Evolutionary conservation across 2,329 filamentous ascomycete genomes (phyloP).

Genomic region (Mycosphaerella sp.): DNA sequence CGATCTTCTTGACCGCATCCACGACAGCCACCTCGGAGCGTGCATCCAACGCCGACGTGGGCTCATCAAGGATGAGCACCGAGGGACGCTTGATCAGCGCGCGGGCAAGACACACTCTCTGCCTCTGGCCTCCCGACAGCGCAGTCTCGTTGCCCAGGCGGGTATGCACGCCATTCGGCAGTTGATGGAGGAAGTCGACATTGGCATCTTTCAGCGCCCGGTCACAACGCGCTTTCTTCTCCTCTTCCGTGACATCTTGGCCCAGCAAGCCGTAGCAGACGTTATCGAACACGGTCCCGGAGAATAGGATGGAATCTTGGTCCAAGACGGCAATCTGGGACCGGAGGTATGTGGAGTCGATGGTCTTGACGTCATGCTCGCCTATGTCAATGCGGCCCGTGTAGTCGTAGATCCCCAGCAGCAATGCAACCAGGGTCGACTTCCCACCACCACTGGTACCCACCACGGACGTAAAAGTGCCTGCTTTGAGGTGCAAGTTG

Average conservation of each 20-base stretch:
- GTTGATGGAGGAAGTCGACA: constrained; percentile 41
- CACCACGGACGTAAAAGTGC: constrained; percentile 42
- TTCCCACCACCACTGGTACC: constrained; percentile 43
- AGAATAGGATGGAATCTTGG: constrained; percentile 44
- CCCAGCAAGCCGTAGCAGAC: constrained; percentile 36
- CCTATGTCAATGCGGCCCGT: constrained; percentile 38
- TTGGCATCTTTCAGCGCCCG: constrained; percentile 36
- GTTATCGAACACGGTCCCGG: constrained; percentile 42
- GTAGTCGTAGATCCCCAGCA: constrained; percentile 41
- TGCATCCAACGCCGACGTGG: constrained; percentile 43
- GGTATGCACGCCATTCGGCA: constrained; percentile 43
- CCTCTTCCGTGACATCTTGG: constrained; percentile 21
- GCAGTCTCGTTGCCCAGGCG: constrained; percentile 40
- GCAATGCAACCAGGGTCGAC: constrained; percentile 40
- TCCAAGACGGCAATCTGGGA: constrained; percentile 42
- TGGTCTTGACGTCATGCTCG: constrained; percentile 36
- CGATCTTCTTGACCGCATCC: constrained; percentile 39
- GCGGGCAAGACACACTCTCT: constrained; percentile 44
- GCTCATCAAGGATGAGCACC: constrained; percentile 44
- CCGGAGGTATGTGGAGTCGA: constrained; percentile 35
- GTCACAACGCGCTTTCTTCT: constrained; percentile 25
- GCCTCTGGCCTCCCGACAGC: constrained; percentile 44
- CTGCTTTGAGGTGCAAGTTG: constrained; percentile 34
- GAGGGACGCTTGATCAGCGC: constrained; percentile 43
- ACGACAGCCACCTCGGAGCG: constrained; percentile 41